Evolutionary conservation across 768 basidiomycete species (phyloP), one percentile per base, ranked within the genome.

Genomic region (Mycena pura): DNA sequence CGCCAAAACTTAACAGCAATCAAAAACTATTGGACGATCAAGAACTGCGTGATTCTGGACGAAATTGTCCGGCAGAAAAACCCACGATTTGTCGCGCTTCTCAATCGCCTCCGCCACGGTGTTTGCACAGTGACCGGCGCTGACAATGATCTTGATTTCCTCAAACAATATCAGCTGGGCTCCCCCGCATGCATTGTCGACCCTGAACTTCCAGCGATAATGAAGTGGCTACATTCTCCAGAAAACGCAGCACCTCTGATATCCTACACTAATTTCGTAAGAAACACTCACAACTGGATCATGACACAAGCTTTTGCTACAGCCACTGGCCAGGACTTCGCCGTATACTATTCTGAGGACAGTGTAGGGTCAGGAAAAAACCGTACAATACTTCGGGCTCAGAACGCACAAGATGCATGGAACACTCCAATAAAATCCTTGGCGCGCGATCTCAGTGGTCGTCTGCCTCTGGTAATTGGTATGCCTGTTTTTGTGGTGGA

Each of bases 401-500:
- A 36, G 3, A 61, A 63, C 21, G 57, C 62, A 8, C n/a, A 28
- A 15, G 61, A 62, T 38, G 67, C 67, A 0, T 68, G 67, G 64
- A 60, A 65, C 15, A 62, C 60, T 5, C 47, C 53, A 4, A 59
- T 62, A 2, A 62, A 65, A 34, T 44, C 61, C 8, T 34, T 36
- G 14, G 61, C 61, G 0, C 17, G 49, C 3, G 67, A 68, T 29
- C 53, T 68, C 36, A 41, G 56, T 41, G 67, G 67, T 13, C 60
- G 61, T 3, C 52, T 68, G 1, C 25, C 60, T 8, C 40, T 66
- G 15, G 54, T 53, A 1, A 49, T 63, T 28, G 64, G 64, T 10
- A 68, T 68, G 65, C 67, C 67, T 10, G 29, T 68, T 21, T 63
- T 54, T 34, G 21, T 68, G 1, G 57, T 60, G 2, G 57, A 66